Base-by-base conservation (phyloP, 139 green algal genomes). In the Gonium pectorale region DNA sequence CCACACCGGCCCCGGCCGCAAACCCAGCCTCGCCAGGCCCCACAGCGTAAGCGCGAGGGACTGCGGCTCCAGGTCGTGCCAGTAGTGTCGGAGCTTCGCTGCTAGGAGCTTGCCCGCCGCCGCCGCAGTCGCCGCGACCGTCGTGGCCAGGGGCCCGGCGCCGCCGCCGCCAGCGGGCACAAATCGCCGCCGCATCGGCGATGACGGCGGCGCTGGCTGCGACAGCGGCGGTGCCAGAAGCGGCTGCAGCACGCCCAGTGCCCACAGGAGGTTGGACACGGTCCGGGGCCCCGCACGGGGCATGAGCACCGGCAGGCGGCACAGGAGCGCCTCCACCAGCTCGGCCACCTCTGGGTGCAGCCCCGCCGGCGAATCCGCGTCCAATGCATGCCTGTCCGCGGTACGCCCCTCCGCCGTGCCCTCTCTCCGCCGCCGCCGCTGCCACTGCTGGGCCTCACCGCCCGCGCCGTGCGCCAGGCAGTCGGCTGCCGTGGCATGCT, bases 221-320 rank as follows among this genome's bases (percentile, higher is more conserved):
- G 11, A 5, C 29, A 38, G 60, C 63, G 8, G 21, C 24, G 35
- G 41, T 41, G 38, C 40, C 54, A 51, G 19, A 46, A 78, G 79
- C 64, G 66, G 66, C 37, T 26, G 29, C 33, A 91, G 83, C 41
- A 71, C 70, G 29, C 69, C 88, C 19, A 83, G 60, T 17, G 88
- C 88, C 83, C 83, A 91, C 8, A 91, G 73, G 66, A 87, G 46
- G 72, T 75, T 89, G 17, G 83, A 64, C 2, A 87, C 52, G 24
- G 86, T 81, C 3, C 78, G 77, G 31, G 41, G 44, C 22, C 56
- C 46, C 62, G 87, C 81, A 6, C 15, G 35, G 29, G 70, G 87
- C 78, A 90, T 82, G 24, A 86, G 81, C 1, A 63, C 64, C 13
- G 60, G 81, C 49, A 82, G 62, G 6, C 75, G 69, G 31, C 37